Base-by-base conservation (phyloP, 208 protist genomes). In the Trypanosoma mega region DNA sequence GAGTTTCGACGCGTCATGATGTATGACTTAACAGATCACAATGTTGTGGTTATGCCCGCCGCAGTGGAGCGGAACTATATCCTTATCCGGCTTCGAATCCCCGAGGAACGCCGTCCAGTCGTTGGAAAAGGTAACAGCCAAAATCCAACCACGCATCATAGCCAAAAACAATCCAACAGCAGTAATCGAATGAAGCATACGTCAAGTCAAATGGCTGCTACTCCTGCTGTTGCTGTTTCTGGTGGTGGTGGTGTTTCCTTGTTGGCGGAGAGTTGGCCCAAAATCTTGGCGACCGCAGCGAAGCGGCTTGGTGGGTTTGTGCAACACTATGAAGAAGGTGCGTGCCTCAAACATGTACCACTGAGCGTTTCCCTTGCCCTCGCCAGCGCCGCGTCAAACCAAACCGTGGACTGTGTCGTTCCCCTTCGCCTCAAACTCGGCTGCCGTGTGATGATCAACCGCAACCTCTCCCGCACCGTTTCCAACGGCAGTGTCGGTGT, bases 401-500 rank as follows among this genome's bases (percentile, higher is more conserved):
- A 82, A 20, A 77, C 67, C 30, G 76, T 74, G 27, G 68, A 87
- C 18, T 56, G 63, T 26, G 74, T 96, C 31, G n/a, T 46, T 14
- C 90, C 86, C 12, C 64, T 93, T 47, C 85, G 78, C 14, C 75
- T 96, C 37, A 93, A 94, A 69, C 61, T 94, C 16, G 91, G 91
- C 23, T 90, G 81, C 41, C 92, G 85, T 0, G 88, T 97, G 21
- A 95, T 97, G 92, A 48, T 95, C 34, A 93, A 82, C 52, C 85
- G 88, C 50, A 97, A 97, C 69, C 73, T 97, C 3, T 92, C 87
- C 4, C 79, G 82, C 7, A 80, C 76, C 9, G 82, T 97, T 27
- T 92, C 83, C 21, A 95, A 97, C 45, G 92, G 92, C 37, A 92
- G 82, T 53, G 79, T 94, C 16, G 92, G 92, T 29, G 63, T 88